phyloP scores from a whole-genome alignment of 352 stramenopile genomes.

The Phytophthora brassicae region DNA sequence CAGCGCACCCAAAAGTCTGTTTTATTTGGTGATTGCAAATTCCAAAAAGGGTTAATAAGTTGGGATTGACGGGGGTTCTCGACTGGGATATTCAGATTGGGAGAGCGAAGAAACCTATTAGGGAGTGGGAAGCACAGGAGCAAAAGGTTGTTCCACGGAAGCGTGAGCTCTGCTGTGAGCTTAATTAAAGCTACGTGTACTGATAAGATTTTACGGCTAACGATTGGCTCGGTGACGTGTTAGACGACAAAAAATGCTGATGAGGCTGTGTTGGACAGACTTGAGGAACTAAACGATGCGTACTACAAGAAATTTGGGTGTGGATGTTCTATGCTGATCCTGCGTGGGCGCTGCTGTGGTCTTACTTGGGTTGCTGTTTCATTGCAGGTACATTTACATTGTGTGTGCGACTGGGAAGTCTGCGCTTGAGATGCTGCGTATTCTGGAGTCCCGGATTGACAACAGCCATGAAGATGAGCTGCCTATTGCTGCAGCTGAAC shows the following conservation, averaged over 20 bases:
- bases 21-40: neutral
- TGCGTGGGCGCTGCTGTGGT: neutral
- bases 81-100: slow-evolving; percentile 49
- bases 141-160: slow-evolving; percentile 42
- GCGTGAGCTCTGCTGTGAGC: neutral
- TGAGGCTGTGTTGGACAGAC: slow-evolving; percentile 50
- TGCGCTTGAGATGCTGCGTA: slow-evolving; percentile 69
- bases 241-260: slow-evolving; percentile 59
- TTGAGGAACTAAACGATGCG: slow-evolving; percentile 64
- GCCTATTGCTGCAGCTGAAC: slow-evolving; percentile 57
- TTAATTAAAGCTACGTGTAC: neutral
- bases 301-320: slow-evolving; percentile 76
- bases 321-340: neutral
- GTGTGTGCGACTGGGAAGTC: slow-evolving; percentile 81
- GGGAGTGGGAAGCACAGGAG: slow-evolving; percentile 74
- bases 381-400: slow-evolving; percentile 74
- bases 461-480: slow-evolving; percentile 55
- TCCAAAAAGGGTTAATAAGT: neutral
- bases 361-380: neutral
- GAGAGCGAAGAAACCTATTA: slow-evolving; percentile 62
- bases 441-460: slow-evolving; percentile 57
- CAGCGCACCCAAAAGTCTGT: slow-evolving; percentile 58
- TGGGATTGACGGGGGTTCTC: neutral
- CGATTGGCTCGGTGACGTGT: neutral
- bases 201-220: neutral